Evolutionary conservation across 1,284 basidiomycete species (phyloP).

Genomic region (Mycena sp.): DNA sequence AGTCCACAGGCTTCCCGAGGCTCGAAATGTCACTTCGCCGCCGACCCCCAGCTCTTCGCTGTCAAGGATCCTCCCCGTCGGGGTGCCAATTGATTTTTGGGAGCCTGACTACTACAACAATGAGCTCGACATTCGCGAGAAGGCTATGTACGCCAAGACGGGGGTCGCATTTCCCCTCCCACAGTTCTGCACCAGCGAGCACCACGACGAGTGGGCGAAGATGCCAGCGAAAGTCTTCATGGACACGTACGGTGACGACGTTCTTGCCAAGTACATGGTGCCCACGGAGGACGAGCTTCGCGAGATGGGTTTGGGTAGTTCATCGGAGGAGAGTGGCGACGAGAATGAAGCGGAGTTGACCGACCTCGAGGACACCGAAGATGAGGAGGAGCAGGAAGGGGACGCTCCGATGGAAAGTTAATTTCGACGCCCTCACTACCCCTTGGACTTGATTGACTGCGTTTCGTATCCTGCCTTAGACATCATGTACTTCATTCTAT

Average conservation of each 20-base stretch:
- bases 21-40: background rate
- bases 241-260: conserved; percentile 3
- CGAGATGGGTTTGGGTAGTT: background rate
- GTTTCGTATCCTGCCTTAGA: background rate
- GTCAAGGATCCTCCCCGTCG: background rate
- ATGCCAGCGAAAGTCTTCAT: conserved; percentile 2
- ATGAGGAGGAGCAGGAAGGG: background rate
- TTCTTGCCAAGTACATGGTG: background rate
- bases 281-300: conserved; percentile 2
- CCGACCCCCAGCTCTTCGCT: background rate
- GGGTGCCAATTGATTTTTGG: conserved; percentile 1
- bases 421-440: background rate
- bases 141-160: background rate
- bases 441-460: background rate
- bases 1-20: background rate
- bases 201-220: background rate
- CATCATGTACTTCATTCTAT: too few species aligned
- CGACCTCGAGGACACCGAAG: background rate
- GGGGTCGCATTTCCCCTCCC: conserved; percentile 10
- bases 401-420: too few species aligned
- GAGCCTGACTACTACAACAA: conserved; percentile 3
- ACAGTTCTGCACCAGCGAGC: background rate
- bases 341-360: background rate
- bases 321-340: background rate
- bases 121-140: background rate